phyloP scores from a whole-genome alignment of 768 basidiomycete species.

The Boletus speciosus region DNA sequence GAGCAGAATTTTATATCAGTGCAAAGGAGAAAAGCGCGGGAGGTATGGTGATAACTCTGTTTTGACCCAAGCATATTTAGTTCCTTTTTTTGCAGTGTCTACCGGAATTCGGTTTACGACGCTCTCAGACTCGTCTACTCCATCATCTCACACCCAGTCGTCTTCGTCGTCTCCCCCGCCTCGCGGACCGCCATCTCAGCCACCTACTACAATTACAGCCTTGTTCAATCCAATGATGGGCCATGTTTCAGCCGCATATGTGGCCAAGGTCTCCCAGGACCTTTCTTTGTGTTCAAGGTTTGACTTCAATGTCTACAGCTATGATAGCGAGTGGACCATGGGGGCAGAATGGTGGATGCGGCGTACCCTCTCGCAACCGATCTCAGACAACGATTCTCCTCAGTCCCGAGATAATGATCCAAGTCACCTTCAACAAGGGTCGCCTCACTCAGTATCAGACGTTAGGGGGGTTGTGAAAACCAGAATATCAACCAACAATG shows the following conservation, averaged over 20 bases:
- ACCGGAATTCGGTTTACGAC: slow-evolving; percentile 95
- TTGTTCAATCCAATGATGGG: slow-evolving; percentile 96
- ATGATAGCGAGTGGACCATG: slow-evolving; percentile 94
- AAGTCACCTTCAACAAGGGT: slow-evolving; percentile 9
- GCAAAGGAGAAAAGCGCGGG: slow-evolving; percentile 91
- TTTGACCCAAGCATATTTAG: slow-evolving; percentile 1
- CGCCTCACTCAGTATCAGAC: slow-evolving; percentile 26
- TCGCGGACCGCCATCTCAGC: slow-evolving; percentile 49
- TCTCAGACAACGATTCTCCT: slow-evolving; percentile 10
- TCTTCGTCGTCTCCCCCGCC: slow-evolving; percentile 34
- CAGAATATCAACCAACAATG: slow-evolving; percentile 84
- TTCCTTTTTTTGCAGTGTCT: slow-evolving; percentile 55
- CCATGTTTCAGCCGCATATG: slow-evolving; percentile 87
- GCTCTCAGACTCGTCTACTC: slow-evolving; percentile 71
- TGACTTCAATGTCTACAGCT: slow-evolving; percentile 96
- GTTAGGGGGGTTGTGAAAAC: slow-evolving; percentile 86
- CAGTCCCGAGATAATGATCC: not conserved
- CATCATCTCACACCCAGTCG: slow-evolving; percentile 54
- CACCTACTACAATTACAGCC: slow-evolving; percentile 92
- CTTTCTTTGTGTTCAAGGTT: slow-evolving; percentile 86
- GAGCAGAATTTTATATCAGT: slow-evolving; percentile 92
- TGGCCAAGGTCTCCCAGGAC: slow-evolving; percentile 81
- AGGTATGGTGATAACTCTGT: slow-evolving; percentile 41
- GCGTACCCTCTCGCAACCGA: slow-evolving; percentile 38
- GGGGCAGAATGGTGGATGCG: slow-evolving; percentile 97